phyloP scores from a whole-genome alignment of 306 rosid species.

The Mimosa pudica region DNA sequence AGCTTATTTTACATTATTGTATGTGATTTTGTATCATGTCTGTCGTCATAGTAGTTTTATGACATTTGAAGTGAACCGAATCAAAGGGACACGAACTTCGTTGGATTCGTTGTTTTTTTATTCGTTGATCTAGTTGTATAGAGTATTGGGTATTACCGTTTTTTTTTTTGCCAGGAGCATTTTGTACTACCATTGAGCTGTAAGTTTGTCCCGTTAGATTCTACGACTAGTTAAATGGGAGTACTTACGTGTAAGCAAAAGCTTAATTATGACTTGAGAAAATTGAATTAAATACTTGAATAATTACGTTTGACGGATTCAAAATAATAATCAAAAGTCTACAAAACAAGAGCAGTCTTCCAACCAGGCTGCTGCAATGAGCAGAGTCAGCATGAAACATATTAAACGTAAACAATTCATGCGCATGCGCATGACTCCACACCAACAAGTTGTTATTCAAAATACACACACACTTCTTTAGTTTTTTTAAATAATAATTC shows the following conservation, averaged over 20 bases:
- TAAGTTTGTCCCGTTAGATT: no score
- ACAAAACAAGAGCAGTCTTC: background rate
- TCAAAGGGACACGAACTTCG: no score
- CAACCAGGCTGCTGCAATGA: background rate
- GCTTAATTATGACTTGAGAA: background rate
- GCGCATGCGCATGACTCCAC: background rate
- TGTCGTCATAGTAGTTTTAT: no score
- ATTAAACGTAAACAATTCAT: background rate
- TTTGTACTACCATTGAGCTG: no score
- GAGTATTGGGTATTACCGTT: no score
- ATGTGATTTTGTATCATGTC: no score
- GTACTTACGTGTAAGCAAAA: background rate
- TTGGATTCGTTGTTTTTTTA: no score
- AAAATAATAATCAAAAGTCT: background rate
- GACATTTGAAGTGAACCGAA: no score
- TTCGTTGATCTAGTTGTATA: no score
- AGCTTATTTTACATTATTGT: no score
- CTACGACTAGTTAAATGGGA: background rate
- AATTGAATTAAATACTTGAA: background rate
- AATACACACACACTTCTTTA: background rate
- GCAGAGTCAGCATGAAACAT: background rate
- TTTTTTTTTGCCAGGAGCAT: no score
- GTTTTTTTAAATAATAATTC: background rate
- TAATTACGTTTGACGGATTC: background rate
- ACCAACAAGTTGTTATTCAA: background rate